A percentile compares a stretch with the other conserved stretches of the same genome.
phyloP scores from a whole-genome alignment of 352 stramenopile genomes.

The Phytophthora idaei region DNA sequence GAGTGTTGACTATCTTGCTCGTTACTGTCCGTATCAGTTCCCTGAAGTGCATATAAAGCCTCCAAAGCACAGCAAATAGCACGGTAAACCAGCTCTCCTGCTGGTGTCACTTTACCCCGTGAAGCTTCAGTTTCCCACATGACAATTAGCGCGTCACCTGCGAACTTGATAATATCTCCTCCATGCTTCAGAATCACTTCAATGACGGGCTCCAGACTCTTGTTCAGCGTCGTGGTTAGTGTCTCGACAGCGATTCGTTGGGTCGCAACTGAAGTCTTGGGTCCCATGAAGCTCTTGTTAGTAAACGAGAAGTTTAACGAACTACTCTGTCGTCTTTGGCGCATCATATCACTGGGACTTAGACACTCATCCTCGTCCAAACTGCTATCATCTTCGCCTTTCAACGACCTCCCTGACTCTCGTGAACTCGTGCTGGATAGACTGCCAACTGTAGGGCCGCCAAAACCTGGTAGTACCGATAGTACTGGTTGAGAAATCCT shows the following conservation, averaged over 20 bases:
- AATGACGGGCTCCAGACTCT: conserved; percentile 80
- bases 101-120: conserved; percentile 33
- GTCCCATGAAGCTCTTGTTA: conserved; percentile 51
- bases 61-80: conserved; percentile 66
- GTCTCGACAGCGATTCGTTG: conserved; percentile 76
- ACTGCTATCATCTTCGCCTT: conserved; percentile 12
- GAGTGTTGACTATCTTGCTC: conserved; percentile 17
- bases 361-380: conserved; percentile 16
- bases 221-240: conserved; percentile 78
- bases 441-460: not conserved
- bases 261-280: conserved; percentile 49
- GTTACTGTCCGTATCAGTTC: conserved; percentile 5
- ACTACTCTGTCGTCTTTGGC: conserved; percentile 40
- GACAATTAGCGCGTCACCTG: conserved; percentile 79
- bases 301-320: conserved; percentile 5
- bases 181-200: conserved; percentile 75
- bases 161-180: conserved; percentile 88
- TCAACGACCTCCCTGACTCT: conserved; percentile 13
- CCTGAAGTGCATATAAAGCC: conserved; percentile 50
- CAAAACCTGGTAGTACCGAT: conserved; percentile 13
- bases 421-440: conserved; percentile 13
- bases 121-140: conserved; percentile 80
- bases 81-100: conserved; percentile 60
- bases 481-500: conserved; percentile 24
- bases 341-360: conserved; percentile 47